Evolutionary conservation across 163 green algal species (phyloP).

Genomic region (Picocystis sp.): DNA sequence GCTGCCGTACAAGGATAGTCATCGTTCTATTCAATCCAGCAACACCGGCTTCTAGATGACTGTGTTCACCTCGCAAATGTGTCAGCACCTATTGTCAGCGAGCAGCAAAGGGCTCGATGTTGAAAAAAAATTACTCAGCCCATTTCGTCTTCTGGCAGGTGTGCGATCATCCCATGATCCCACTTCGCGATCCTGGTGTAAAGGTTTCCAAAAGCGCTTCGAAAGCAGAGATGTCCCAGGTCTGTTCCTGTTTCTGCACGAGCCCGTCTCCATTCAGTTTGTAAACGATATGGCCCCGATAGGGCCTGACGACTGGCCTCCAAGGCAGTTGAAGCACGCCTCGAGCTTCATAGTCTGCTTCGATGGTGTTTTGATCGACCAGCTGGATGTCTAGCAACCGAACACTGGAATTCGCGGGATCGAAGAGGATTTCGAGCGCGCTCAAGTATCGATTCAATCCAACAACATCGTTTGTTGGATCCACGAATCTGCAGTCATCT

Average conservation of each 20-base stretch:
- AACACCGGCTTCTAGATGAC: too few relatives aligned
- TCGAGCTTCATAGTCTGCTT: conserved; percentile 31
- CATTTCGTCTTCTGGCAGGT: too few relatives aligned
- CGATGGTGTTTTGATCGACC: conserved; percentile 23
- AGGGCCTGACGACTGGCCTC: conserved; percentile 35
- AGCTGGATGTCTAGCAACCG: conserved; percentile 35
- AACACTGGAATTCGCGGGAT: conserved; percentile 28
- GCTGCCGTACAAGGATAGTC: too few relatives aligned
- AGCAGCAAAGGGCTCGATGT: too few relatives aligned
- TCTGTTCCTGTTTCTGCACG: conserved; percentile 33
- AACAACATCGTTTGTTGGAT: conserved; percentile 54
- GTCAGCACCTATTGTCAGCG: too few relatives aligned
- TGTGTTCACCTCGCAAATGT: too few relatives aligned
- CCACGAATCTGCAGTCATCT: conserved; percentile 57
- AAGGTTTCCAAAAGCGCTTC: conserved; percentile 39
- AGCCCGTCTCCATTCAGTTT: conserved; percentile 27
- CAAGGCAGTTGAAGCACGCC: conserved; percentile 56
- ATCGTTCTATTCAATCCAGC: too few relatives aligned
- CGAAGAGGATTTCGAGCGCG: conserved; percentile 53
- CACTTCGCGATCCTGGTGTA: conserved; percentile 18
- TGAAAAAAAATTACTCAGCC: too few relatives aligned
- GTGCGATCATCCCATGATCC: too few relatives aligned
- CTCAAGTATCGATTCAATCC: conserved; percentile 37
- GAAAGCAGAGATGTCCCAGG: conserved; percentile 35
- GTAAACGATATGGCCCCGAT: conserved; percentile 34